Evolutionary conservation across 139 green algal genomes (phyloP).

Genomic region (Zygnema circumcarinatum): DNA sequence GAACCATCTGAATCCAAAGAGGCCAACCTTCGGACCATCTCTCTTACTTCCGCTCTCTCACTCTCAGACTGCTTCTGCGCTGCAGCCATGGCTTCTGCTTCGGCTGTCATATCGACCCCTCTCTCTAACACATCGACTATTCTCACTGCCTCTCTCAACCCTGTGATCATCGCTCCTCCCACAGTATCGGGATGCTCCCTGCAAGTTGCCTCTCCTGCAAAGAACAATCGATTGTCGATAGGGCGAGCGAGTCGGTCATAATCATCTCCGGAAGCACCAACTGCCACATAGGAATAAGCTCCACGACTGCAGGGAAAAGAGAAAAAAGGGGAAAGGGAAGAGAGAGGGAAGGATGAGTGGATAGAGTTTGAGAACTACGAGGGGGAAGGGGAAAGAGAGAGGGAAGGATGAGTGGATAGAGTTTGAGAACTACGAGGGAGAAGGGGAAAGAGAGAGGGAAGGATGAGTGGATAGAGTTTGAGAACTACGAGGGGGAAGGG

Average conservation of each 20-base stretch:
- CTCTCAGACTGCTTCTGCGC: slow-evolving; percentile 10
- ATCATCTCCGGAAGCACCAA: slow-evolving; percentile 69
- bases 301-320: slow-evolving; percentile 58
- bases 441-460: too few species aligned
- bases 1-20: background rate
- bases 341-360: too few species aligned
- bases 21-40: background rate
- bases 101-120: slow-evolving; percentile 6
- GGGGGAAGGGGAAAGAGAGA: too few species aligned
- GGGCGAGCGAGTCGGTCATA: slow-evolving; percentile 81
- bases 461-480: too few species aligned
- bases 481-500: too few species aligned
- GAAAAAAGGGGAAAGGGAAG: background rate
- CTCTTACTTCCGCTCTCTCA: slow-evolving; percentile 22
- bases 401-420: too few species aligned
- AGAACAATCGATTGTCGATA: slow-evolving; percentile 72
- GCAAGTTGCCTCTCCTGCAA: slow-evolving; percentile 87
- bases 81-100: slow-evolving; percentile 3
- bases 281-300: slow-evolving; percentile 81
- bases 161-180: slow-evolving; percentile 82
- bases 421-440: too few species aligned
- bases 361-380: too few species aligned
- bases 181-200: slow-evolving; percentile 88
- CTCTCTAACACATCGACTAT: slow-evolving; percentile 44
- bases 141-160: slow-evolving; percentile 75